phyloP scores from a whole-genome alignment of 106 monocot genomes.

The Posidonia australis region DNA sequence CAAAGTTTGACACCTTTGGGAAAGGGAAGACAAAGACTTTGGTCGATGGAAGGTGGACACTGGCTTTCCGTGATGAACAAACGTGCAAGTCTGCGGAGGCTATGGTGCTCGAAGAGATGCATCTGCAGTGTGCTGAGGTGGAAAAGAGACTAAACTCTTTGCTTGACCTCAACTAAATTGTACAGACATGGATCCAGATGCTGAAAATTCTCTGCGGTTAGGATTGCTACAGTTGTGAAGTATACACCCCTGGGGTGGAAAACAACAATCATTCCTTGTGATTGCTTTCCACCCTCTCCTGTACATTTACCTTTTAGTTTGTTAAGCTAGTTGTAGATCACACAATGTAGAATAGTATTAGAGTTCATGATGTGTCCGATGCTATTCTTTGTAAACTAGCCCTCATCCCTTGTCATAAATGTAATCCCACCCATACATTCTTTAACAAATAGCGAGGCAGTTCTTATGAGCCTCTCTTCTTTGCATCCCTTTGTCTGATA shows the following conservation, averaged over 20 bases:
- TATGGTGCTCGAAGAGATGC: slow-evolving; percentile 60
- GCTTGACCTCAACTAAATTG: slow-evolving; percentile 28
- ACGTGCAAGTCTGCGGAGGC: slow-evolving; percentile 55
- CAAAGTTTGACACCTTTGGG: slow-evolving; percentile 16
- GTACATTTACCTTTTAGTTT: background rate
- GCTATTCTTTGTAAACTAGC: background rate
- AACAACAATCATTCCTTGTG: background rate
- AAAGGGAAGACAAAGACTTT: slow-evolving; percentile 50
- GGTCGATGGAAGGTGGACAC: slow-evolving; percentile 93
- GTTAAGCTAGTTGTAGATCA: slow-evolving; percentile 1
- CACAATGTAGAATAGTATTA: background rate
- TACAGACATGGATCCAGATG: background rate
- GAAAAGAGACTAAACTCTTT: slow-evolving; percentile 39
- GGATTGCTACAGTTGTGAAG: too few species aligned
- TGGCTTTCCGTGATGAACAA: slow-evolving; percentile 76
- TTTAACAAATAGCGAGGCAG: background rate
- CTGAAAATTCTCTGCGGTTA: background rate
- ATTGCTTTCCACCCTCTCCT: background rate
- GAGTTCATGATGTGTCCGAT: background rate
- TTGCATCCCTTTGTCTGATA: too few species aligned
- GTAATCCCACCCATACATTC: background rate
- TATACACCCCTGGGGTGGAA: background rate
- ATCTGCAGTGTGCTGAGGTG: slow-evolving; percentile 31
- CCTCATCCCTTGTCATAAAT: background rate
- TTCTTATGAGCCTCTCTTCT: background rate